phyloP scores from a whole-genome alignment of 2,329 filamentous ascomycete species.

The Talaromyces albobiverticillius region DNA sequence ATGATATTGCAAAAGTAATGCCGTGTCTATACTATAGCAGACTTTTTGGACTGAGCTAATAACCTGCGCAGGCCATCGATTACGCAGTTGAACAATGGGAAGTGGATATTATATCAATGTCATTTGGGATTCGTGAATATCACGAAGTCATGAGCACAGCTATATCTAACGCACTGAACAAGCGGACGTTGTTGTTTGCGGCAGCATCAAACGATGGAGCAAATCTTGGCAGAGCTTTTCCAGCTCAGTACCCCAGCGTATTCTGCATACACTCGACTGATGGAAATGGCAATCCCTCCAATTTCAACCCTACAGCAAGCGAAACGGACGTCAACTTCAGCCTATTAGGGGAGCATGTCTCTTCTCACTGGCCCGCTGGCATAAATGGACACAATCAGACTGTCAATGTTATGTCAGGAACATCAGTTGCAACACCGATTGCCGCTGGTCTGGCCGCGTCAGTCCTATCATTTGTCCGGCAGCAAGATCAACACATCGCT shows the following conservation, averaged over 20 bases:
- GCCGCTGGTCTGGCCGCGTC: not conserved
- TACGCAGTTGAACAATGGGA: constrained; percentile 20
- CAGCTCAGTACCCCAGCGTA: not conserved
- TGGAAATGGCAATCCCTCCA: not conserved
- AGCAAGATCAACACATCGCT: not conserved
- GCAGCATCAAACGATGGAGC: constrained; percentile 15
- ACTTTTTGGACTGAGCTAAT: constrained; percentile 3
- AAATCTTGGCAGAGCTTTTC: not conserved
- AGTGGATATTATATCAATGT: constrained; percentile 27
- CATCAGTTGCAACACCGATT: not conserved
- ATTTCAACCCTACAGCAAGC: not conserved
- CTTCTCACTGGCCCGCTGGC: not conserved
- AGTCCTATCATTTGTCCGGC: not conserved
- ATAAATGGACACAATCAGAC: no score
- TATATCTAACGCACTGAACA: constrained; percentile 1
- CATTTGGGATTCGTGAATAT: constrained; percentile 20
- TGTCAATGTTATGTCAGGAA: not conserved
- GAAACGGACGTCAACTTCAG: not conserved
- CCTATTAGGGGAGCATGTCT: not conserved
- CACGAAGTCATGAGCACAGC: constrained; percentile 9
- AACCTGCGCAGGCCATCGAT: constrained; percentile 20
- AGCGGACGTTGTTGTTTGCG: constrained; percentile 17
- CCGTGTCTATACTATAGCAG: not conserved
- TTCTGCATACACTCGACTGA: not conserved
- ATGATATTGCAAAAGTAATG: not conserved